Percentiles rank a stretch among this genome's conserved stretches.
These are phyloP conservation scores for Amorphotheca resinae DNA, from an alignment of 495 filamentous ascomycete genomes.

Conservation along the genomic window DNA sequence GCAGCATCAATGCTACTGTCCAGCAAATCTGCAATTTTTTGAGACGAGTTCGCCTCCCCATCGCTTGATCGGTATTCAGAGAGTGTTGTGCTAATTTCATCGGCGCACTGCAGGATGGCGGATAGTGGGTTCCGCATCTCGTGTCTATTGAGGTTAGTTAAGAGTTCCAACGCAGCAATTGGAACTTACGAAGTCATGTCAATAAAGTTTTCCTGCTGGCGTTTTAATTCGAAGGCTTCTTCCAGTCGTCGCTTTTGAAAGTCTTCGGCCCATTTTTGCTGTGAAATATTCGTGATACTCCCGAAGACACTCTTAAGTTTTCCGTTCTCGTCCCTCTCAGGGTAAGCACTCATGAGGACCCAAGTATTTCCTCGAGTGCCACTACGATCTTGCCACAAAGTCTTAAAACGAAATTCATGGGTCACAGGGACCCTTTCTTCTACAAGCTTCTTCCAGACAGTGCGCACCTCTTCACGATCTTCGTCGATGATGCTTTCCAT, in stretches of 20 bases:
- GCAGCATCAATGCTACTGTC: conserved; percentile 58
- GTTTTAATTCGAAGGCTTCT: conserved; percentile 54
- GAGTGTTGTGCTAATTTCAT: conserved; percentile 54
- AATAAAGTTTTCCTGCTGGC: conserved; percentile 76
- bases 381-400: conserved; percentile 43
- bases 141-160: conserved; percentile 38
- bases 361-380: conserved; percentile 51
- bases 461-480: conserved; percentile 39
- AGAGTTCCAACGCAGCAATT: background rate
- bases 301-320: conserved; percentile 57
- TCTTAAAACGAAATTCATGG: conserved; percentile 57
- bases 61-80: conserved; percentile 26
- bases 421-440: conserved; percentile 42
- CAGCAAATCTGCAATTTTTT: conserved; percentile 24
- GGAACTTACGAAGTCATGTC: conserved; percentile 31
- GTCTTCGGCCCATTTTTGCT: conserved; percentile 47
- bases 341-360: conserved; percentile 60
- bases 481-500: conserved; percentile 53
- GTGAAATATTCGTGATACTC: conserved; percentile 39
- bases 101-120: conserved; percentile 70
- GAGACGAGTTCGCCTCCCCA: conserved; percentile 12
- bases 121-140: conserved; percentile 79
- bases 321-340: conserved; percentile 44
- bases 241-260: conserved; percentile 49
- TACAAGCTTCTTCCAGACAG: conserved; percentile 46